These are phyloP conservation scores for Serendipita sp. DNA, from an alignment of 768 basidiomycete species.

Conservation along the genomic window DNA sequence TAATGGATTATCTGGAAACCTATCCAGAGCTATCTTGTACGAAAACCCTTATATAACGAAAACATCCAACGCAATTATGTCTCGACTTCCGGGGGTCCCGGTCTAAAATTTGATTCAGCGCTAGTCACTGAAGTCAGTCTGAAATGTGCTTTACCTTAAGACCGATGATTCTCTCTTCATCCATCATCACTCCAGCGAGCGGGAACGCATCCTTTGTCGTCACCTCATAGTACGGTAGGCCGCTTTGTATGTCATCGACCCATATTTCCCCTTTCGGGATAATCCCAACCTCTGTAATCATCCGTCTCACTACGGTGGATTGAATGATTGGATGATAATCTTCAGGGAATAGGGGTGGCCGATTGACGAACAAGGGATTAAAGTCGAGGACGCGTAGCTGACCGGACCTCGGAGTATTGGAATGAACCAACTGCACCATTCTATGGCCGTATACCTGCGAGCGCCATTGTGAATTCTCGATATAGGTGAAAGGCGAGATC, in stretches of 20 bases:
- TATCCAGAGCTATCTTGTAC: no score
- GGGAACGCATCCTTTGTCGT: slow-evolving; percentile 10
- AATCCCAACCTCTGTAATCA: background rate
- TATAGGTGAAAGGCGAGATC: background rate
- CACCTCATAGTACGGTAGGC: slow-evolving; percentile 17
- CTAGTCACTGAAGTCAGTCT: background rate
- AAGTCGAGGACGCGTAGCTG: background rate
- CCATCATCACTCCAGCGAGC: slow-evolving; percentile 17
- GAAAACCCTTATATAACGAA: background rate
- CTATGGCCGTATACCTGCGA: background rate
- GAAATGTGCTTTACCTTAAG: slow-evolving; percentile 4
- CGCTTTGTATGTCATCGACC: slow-evolving; percentile 10
- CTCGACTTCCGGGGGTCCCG: background rate
- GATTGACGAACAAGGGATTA: slow-evolving; percentile 2
- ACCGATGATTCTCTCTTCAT: slow-evolving; percentile 19
- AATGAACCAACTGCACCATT: background rate
- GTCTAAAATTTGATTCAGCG: background rate
- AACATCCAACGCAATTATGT: background rate
- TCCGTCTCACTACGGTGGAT: background rate
- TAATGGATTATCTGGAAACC: no score
- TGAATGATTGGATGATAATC: slow-evolving; percentile 1
- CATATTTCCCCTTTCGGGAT: slow-evolving; percentile 5
- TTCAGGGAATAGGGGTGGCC: background rate
- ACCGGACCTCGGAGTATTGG: background rate
- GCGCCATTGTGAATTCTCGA: background rate